A percentile compares a stretch with the other conserved stretches of the same genome.
phyloP scores from a whole-genome alignment of 805 yeast species.

The Scheffersomyces amazonensis region DNA sequence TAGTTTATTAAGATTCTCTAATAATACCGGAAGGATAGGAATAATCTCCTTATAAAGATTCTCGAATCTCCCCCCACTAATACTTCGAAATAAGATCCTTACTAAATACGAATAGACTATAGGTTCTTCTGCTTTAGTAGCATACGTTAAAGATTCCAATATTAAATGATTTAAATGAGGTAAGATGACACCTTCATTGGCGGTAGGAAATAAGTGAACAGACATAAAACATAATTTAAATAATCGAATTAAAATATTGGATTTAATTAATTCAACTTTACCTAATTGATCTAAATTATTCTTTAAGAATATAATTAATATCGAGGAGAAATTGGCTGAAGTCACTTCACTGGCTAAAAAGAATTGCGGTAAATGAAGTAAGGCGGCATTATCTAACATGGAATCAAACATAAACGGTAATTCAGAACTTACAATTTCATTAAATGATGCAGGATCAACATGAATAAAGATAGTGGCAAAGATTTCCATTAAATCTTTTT shows the following conservation, averaged over 20 bases:
- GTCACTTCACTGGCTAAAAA: conserved; percentile 93
- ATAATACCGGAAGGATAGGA: conserved; percentile 82
- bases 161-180: conserved; percentile 87
- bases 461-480: conserved; percentile 92
- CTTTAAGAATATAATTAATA: conserved; percentile 72
- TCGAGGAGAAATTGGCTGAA: conserved; percentile 86
- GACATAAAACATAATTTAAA: conserved; percentile 96
- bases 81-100: conserved; percentile 85
- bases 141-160: conserved; percentile 69
- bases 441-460: conserved; percentile 92
- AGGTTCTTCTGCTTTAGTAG: conserved; percentile 89
- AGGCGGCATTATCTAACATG: conserved; percentile 78
- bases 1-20: conserved; percentile 82
- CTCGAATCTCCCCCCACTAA: conserved; percentile 97
- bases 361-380: conserved; percentile 89
- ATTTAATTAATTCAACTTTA: conserved; percentile 68
- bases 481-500: conserved; percentile 92
- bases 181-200: conserved; percentile 81
- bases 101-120: conserved; percentile 84
- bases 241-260: conserved; percentile 78
- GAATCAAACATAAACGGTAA: conserved; percentile 73
- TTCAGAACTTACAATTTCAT: conserved; percentile 83
- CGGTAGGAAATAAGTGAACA: conserved; percentile 82
- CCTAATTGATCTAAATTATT: conserved; percentile 77
- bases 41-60: conserved; percentile 86